Evolutionary conservation across 2,329 filamentous ascomycete genomes (phyloP).

Genomic region (Coniochaeta sp.): DNA sequence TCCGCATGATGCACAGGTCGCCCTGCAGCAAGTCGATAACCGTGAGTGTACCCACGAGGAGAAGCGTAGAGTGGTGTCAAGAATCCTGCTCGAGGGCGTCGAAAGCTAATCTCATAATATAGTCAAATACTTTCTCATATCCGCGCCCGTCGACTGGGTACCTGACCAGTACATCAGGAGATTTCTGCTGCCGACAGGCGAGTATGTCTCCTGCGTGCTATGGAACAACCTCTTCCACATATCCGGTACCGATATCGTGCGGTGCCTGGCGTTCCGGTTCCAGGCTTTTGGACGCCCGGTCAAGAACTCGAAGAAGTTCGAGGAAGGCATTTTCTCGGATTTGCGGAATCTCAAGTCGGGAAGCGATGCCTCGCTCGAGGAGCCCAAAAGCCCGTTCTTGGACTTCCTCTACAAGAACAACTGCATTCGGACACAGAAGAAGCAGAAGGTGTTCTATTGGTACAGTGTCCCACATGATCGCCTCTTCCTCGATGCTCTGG

Average conservation of each 20-base stretch:
- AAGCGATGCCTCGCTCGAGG: slow-evolving; percentile 94
- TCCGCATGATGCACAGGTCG: slow-evolving; percentile 93
- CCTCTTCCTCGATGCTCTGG: slow-evolving; percentile 92
- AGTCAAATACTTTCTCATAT: slow-evolving; percentile 99
- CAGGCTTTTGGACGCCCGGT: slow-evolving; percentile 97
- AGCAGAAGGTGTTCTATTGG: slow-evolving; percentile 99
- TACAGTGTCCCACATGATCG: slow-evolving; percentile 98
- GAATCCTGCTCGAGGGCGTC: neutral
- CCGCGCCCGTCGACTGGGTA: slow-evolving; percentile 95
- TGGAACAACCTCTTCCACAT: slow-evolving; percentile 99
- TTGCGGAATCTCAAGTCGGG: slow-evolving; percentile 96
- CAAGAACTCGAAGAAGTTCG: slow-evolving; percentile 99
- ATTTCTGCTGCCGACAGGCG: slow-evolving; percentile 91
- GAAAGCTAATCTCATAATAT: slow-evolving; percentile 12
- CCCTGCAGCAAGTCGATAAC: slow-evolving; percentile 96
- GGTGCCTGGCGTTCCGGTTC: slow-evolving; percentile 96
- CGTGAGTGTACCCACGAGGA: slow-evolving; percentile 55
- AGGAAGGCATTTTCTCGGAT: slow-evolving; percentile 98
- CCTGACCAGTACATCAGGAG: slow-evolving; percentile 93
- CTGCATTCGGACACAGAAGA: slow-evolving; percentile 99
- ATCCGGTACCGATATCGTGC: slow-evolving; percentile 95
- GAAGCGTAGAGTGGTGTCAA: too few relatives aligned
- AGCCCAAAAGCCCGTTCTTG: slow-evolving; percentile 96
- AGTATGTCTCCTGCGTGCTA: slow-evolving; percentile 97
- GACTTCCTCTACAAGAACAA: slow-evolving; percentile 99